Evolutionary conservation across 352 stramenopile species (phyloP).

Genomic region (Phytopythium cucurbitacearum): DNA sequence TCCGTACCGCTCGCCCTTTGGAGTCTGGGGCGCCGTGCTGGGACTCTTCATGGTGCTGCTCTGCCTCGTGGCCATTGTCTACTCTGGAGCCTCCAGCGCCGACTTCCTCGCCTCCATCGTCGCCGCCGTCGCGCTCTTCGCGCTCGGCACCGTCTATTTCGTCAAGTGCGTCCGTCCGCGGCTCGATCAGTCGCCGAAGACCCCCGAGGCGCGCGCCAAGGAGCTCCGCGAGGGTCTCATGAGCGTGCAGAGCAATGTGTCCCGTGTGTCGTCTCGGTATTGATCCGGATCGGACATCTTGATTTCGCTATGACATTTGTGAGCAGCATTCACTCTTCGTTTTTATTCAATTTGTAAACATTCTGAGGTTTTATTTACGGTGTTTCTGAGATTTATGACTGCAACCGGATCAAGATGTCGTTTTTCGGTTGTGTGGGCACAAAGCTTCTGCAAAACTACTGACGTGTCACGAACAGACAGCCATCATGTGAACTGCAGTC

Average conservation of each 20-base stretch:
- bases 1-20: conserved; percentile 49
- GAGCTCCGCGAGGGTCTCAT: conserved; percentile 38
- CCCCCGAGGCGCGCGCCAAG: conserved; percentile 21
- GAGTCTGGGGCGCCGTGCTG: conserved; percentile 30
- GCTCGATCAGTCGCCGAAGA: conserved; percentile 19
- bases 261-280: too few species aligned
- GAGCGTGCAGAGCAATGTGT: conserved; percentile 12
- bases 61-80: conserved; percentile 47
- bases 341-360: too few species aligned
- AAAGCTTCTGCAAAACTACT: too few species aligned
- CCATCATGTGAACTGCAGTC: too few species aligned
- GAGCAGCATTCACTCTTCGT: too few species aligned
- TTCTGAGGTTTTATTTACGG: too few species aligned
- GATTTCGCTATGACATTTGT: too few species aligned
- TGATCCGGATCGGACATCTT: too few species aligned
- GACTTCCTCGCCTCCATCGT: conserved; percentile 54
- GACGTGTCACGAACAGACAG: too few species aligned
- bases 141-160: conserved; percentile 39
- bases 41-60: conserved; percentile 36
- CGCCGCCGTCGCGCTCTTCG: conserved; percentile 37
- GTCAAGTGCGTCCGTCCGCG: conserved; percentile 28
- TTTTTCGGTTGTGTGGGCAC: too few species aligned
- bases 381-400: too few species aligned
- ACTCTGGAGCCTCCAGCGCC: conserved; percentile 35
- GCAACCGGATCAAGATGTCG: too few species aligned